A percentile compares a stretch with the other conserved stretches of the same genome.
phyloP scores from a whole-genome alignment of 2,329 filamentous ascomycete genomes.

The Paradendryphiella salina region DNA sequence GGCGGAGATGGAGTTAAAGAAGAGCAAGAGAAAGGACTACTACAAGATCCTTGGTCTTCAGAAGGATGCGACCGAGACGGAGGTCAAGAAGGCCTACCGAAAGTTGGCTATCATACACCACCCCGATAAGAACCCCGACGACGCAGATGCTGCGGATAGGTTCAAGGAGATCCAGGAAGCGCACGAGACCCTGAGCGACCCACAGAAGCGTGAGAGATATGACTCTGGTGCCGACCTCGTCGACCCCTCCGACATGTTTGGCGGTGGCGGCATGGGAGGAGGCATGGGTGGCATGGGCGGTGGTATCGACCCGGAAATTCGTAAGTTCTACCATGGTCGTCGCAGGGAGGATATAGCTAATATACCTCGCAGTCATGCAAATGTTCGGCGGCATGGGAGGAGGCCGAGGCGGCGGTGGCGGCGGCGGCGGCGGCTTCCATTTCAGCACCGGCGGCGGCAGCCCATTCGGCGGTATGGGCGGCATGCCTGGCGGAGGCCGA shows the following conservation, averaged over 20 bases:
- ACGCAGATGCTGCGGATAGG: conserved; percentile 79
- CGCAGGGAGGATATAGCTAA: conserved; percentile 5
- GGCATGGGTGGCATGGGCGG: conserved; percentile 58
- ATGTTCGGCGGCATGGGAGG: conserved; percentile 54
- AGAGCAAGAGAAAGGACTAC: conserved; percentile 95
- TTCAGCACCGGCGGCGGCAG: conserved; percentile 47
- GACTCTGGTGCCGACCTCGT: conserved; percentile 91
- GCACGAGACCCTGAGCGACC: conserved; percentile 91
- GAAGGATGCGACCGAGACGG: conserved; percentile 79
- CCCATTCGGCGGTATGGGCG: conserved; percentile 44
- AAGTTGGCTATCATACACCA: conserved; percentile 93
- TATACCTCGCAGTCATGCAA: conserved; percentile 40
- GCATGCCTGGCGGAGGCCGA: conserved; percentile 41
- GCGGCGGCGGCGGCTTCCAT: conserved; percentile 56
- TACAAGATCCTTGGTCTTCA: conserved; percentile 93
- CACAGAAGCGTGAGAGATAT: conserved; percentile 89
- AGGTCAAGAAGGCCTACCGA: conserved; percentile 96
- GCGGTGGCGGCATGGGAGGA: conserved; percentile 51
- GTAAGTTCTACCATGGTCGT: conserved; percentile 22
- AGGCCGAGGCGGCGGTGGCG: conserved; percentile 50
- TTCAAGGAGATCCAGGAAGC: conserved; percentile 99
- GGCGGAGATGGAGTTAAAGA: conserved; percentile 95
- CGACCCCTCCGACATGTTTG: conserved; percentile 85
- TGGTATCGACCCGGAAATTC: conserved; percentile 48
- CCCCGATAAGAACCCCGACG: conserved; percentile 94